Base-by-base conservation (phyloP, 2,329 filamentous ascomycete genomes). In the Paecilomyces sp. region DNA sequence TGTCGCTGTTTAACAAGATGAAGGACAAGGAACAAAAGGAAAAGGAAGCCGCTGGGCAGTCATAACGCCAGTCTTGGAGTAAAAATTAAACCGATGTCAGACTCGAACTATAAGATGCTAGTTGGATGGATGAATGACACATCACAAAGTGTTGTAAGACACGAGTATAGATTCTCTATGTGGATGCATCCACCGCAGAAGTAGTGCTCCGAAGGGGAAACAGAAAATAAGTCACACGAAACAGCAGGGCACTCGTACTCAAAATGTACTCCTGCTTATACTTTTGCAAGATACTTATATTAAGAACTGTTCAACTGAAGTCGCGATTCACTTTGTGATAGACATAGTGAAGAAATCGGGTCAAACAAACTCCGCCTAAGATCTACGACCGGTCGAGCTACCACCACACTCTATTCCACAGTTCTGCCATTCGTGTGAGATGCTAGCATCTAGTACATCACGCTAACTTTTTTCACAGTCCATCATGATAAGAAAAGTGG, bases 1-100 rank as follows among this genome's bases (percentile, higher is more conserved):
- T 77, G 63, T 64, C 70, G 33, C 0, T 75, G 2, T 76, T 79
- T 30, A 74, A 73, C 60, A 47, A 68, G 58, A 64, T 34, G 64
- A 66, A 66, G 59, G 63, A 70, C 58, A 62, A 55, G 54, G 47
- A 60, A 57, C 60, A 63, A 51, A 63, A 30, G 24, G 51, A 57
- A 33, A 33, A 57, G 51, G 47, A 47, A 47, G n/a, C 31, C 31
- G 33, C 11, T 33, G 56, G 51, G 18, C 41, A 33, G 31, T 54
- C 36, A 58, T 61, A 13, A 51, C 31, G 50, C 6, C 4, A 5
- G 9, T 24, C 2, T 13, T 3, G 13, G 36, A 4, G 3, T 47
- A 5, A 8, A 22, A 8, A 18, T 18, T 18, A 47, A 18, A 9
- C n/a, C 18, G 15, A 47, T 6, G 18, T 22, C n/a, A 47, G 18